Evolutionary conservation across 2,329 filamentous ascomycete genomes (phyloP).

Genomic region (Trichoderma endophyticum): DNA sequence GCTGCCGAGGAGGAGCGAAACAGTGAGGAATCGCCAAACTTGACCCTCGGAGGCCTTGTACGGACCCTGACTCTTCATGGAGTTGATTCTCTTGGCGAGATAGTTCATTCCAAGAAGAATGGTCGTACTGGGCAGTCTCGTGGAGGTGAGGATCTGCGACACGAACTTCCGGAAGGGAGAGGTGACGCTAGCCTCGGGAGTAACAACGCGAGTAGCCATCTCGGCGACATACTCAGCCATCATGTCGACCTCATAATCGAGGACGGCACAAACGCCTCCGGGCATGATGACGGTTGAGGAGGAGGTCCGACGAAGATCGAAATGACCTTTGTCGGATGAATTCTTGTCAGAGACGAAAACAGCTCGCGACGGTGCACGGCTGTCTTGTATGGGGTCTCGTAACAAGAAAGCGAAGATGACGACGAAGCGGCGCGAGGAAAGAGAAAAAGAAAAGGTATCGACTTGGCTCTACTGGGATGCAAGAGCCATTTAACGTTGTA

Average conservation of each 20-base stretch:
- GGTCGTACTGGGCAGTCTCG: slow-evolving; percentile 83
- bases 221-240: slow-evolving; percentile 96
- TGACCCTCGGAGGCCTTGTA: slow-evolving; percentile 64
- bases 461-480: slow-evolving; percentile 26
- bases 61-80: slow-evolving; percentile 56
- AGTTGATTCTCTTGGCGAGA: slow-evolving; percentile 76
- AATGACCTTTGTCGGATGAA: slow-evolving; percentile 38
- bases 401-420: slow-evolving; percentile 17
- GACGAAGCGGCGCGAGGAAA: slow-evolving; percentile 15
- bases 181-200: slow-evolving; percentile 53
- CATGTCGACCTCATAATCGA: slow-evolving; percentile 94
- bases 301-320: slow-evolving; percentile 40
- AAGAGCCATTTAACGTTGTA: slow-evolving; percentile 35
- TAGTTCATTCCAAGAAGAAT: slow-evolving; percentile 91
- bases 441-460: slow-evolving; percentile 15
- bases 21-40: slow-evolving; percentile 83
- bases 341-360: slow-evolving; percentile 20
- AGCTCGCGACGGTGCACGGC: slow-evolving; percentile 7
- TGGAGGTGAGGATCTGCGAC: slow-evolving; percentile 84
- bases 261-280: slow-evolving; percentile 86
- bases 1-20: slow-evolving; percentile 80
- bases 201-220: slow-evolving; percentile 66
- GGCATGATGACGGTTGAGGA: slow-evolving; percentile 50
- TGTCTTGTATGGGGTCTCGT: slow-evolving; percentile 2
- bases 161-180: slow-evolving; percentile 88